These are phyloP conservation scores for Ophiostoma perfectum DNA, from an alignment of 2,329 filamentous ascomycete species.

Conservation along the genomic window DNA sequence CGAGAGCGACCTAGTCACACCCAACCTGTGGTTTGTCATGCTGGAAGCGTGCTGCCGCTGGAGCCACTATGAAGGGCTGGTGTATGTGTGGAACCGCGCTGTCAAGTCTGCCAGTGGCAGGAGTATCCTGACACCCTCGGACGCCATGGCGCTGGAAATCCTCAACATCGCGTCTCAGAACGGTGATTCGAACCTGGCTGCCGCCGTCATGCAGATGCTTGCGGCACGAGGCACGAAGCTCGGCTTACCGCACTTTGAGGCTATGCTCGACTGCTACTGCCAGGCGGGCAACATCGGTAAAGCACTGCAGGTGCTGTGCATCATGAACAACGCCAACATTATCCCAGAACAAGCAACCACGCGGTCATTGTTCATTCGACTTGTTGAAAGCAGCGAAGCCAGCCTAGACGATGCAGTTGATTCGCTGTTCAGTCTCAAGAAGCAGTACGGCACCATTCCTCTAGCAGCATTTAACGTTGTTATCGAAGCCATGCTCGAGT, in stretches of 20 bases:
- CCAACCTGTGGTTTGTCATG: conserved; percentile 61
- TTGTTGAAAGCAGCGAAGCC: neutral
- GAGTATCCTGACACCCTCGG: conserved; percentile 50
- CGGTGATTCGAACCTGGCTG: conserved; percentile 63
- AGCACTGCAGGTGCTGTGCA: conserved; percentile 63
- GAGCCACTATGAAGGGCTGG: conserved; percentile 58
- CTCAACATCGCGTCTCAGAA: conserved; percentile 65
- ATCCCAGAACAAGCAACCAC: conserved; percentile 56
- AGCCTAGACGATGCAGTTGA: conserved; percentile 38
- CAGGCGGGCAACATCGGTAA: conserved; percentile 54
- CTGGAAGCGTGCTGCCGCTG: conserved; percentile 68
- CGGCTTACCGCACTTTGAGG: conserved; percentile 68
- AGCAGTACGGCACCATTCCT: conserved; percentile 33
- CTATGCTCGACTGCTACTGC: conserved; percentile 67
- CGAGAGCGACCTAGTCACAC: conserved; percentile 38
- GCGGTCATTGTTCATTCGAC: conserved; percentile 49
- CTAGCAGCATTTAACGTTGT: conserved; percentile 39
- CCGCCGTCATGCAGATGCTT: conserved; percentile 63
- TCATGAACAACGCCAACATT: conserved; percentile 64
- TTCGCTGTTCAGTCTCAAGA: conserved; percentile 50
- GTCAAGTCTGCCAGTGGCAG: conserved; percentile 32
- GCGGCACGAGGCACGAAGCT: conserved; percentile 54
- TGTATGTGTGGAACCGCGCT: conserved; percentile 61
- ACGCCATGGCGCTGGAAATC: conserved; percentile 45
- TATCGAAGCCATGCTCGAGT: conserved; percentile 34